These are phyloP conservation scores for Ilex aquifolium DNA, from an alignment of 257 asterid species.

Conservation along the genomic window DNA sequence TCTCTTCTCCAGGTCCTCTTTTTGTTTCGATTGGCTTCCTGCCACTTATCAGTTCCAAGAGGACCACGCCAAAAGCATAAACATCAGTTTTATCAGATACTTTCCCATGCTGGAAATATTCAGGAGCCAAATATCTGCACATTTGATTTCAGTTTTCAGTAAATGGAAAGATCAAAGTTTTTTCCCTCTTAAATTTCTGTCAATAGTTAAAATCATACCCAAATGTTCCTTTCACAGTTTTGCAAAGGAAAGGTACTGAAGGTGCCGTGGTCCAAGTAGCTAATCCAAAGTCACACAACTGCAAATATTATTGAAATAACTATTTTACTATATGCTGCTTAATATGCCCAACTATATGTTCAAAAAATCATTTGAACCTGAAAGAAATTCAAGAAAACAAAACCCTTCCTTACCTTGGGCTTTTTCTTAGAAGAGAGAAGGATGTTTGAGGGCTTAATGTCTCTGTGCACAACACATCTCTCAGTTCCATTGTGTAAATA, in stretches of 20 bases:
- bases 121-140: constrained; percentile 81
- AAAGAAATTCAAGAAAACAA: constrained; percentile 9
- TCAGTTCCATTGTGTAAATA: constrained; percentile 76
- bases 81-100: constrained; percentile 88
- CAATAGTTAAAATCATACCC: constrained; percentile 46
- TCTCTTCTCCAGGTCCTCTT: constrained; percentile 87
- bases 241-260: constrained; percentile 85
- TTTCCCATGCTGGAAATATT: constrained; percentile 93
- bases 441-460: constrained; percentile 92
- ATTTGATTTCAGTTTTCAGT: neutral
- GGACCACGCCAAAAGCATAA: constrained; percentile 84
- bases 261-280: constrained; percentile 95
- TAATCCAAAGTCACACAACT: constrained; percentile 92
- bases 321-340: neutral
- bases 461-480: constrained; percentile 89
- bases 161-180: neutral
- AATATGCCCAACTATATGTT: constrained; percentile 20
- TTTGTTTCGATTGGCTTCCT: constrained; percentile 77
- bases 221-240: constrained; percentile 92
- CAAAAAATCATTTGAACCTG: neutral
- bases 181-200: neutral
- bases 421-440: constrained; percentile 70
- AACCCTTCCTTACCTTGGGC: constrained; percentile 47
- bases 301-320: constrained; percentile 10
- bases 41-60: constrained; percentile 81